Conservation (phyloP, 352 stramenopile species). For the Pythium sp. region DNA sequence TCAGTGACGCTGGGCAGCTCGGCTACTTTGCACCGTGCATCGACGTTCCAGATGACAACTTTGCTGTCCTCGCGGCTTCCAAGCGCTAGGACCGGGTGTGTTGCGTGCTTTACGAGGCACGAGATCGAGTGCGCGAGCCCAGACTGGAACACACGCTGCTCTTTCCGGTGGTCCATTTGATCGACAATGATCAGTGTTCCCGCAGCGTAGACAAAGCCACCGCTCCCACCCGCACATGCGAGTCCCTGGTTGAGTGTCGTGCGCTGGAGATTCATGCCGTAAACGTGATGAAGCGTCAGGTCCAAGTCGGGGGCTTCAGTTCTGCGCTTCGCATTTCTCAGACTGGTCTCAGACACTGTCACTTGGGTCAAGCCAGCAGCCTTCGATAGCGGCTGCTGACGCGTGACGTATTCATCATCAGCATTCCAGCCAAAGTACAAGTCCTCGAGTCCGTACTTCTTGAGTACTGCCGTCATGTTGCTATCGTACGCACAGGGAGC, state of each 20-base stretch:
- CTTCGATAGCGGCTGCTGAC: not conserved
- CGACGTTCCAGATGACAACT: constrained; percentile 30
- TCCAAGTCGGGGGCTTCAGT: constrained; percentile 59
- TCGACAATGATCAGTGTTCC: constrained; percentile 43
- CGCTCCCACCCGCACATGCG: constrained; percentile 22
- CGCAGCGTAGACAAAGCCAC: constrained; percentile 39
- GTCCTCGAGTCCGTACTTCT: constrained; percentile 31
- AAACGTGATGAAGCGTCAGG: constrained; percentile 42
- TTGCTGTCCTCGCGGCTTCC: constrained; percentile 35
- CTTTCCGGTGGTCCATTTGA: constrained; percentile 32
- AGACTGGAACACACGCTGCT: constrained; percentile 35
- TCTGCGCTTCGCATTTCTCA: constrained; percentile 19
- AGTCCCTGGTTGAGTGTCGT: constrained; percentile 48
- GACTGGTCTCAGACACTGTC: constrained; percentile 18
- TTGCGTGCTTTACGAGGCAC: constrained; percentile 49
- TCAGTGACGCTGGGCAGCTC: constrained; percentile 21
- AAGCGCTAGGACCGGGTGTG: constrained; percentile 36
- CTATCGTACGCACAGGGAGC: constrained; percentile 23
- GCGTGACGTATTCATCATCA: constrained; percentile 1
- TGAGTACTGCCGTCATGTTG: constrained; percentile 22
- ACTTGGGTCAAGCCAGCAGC: not conserved
- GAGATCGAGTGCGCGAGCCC: constrained; percentile 43
- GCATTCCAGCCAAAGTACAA: constrained; percentile 35
- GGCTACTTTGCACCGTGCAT: constrained; percentile 29
- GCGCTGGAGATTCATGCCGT: constrained; percentile 46